Evolutionary conservation across 345 rosid species (phyloP), one percentile per base, ranked within the genome.

Genomic region (Aegle marmelos): DNA sequence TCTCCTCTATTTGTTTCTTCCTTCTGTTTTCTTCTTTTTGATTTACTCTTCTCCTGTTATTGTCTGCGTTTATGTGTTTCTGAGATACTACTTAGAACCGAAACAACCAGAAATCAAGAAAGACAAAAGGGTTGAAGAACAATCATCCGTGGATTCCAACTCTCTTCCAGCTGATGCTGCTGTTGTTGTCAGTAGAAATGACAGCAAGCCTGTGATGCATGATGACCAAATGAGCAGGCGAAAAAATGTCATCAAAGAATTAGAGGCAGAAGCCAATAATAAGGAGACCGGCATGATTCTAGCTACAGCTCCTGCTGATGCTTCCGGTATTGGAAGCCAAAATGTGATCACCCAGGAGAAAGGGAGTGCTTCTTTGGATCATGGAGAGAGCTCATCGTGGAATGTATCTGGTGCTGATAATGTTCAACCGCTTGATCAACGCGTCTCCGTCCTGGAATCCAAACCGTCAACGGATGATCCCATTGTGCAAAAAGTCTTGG

Each of bases 1-100:
- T 79, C 25, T 83, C 33, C 76, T 96, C 58, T 91, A 86, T 45
- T 53, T 79, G 61, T 87, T 87, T 60, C 83, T 85, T 72, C 95
- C 97, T 34, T 81, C 83, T 56, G 68, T 88, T 74, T 91, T 96
- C 88, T 80, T 57, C 79, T 28, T 86, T 74, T 37, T 92, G 84
- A 33, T 91, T 66, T 92, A 66, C 66, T 70, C 88, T 79, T 79
- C 85, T 61, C 94, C 94, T 1, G 33, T 90, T 54, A n/a, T 91
- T 17, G 78, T 81, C 56, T 84, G 80, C 85, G 74, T 85, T 53
- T 62, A 69, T 30, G 76, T 86, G 70, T 78, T 72, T 30, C 62
- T 87, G 37, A 78, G 81, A 31, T 73, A 65, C 56, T 85, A 82
- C 76, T 37, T 70, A 67, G 72, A 64, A 76, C n/a, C 61, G 28